Evolutionary conservation across 179 eudicot species (phyloP).

Genomic region (Drosera spatulata): DNA sequence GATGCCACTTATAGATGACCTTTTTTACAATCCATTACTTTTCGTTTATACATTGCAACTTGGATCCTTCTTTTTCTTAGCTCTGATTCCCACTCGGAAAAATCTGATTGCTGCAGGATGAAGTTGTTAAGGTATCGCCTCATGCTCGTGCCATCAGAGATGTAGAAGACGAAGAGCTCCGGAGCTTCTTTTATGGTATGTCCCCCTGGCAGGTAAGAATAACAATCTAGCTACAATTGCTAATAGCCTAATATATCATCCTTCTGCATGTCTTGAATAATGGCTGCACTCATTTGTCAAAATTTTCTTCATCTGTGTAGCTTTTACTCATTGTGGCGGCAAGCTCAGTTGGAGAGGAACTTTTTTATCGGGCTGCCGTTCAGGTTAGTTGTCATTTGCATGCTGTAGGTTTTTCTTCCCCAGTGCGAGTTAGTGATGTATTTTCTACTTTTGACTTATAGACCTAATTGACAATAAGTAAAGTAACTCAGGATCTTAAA

Average conservation of each 20-base stretch:
- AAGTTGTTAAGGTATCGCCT: constrained; percentile 93
- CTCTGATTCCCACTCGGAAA: background rate
- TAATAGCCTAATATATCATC: background rate
- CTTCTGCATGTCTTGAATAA: no score
- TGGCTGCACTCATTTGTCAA: no score
- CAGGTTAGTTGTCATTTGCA: constrained; percentile 36
- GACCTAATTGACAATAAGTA: no score
- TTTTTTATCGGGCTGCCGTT: constrained; percentile 94
- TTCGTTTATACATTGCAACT: background rate
- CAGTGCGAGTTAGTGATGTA: no score
- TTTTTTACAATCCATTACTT: no score
- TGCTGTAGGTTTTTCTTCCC: no score
- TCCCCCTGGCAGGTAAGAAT: constrained; percentile 89
- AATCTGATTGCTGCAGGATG: constrained; percentile 53
- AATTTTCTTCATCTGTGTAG: constrained; percentile 19
- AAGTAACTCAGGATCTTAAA: no score
- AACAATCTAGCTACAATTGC: no score
- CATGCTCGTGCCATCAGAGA: constrained; percentile 99
- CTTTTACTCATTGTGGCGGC: constrained; percentile 89
- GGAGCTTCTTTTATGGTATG: constrained; percentile 95
- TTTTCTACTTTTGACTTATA: no score
- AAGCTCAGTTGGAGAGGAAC: constrained; percentile 98
- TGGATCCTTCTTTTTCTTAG: background rate
- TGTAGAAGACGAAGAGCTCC: constrained; percentile 91
- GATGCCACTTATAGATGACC: background rate